A percentile compares a stretch with the other conserved stretches of the same genome.
phyloP scores from a whole-genome alignment of 768 basidiomycete species.

The Leccinum imitatum region DNA sequence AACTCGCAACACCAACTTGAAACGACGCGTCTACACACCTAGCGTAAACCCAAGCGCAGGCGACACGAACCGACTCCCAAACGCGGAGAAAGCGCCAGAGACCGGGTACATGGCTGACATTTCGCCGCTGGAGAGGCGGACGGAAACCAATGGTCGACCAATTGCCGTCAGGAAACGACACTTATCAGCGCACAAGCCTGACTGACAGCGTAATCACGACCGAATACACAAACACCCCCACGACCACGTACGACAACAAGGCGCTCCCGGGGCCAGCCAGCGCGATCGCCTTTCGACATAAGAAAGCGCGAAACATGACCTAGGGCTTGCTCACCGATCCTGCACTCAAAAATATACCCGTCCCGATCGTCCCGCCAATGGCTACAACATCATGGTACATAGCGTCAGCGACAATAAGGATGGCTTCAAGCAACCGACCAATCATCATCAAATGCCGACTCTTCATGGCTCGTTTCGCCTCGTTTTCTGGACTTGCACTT shows the following conservation, averaged over 20 bases:
- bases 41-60: slow-evolving; percentile 59
- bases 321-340: slow-evolving; percentile 42
- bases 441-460: slow-evolving; percentile 45
- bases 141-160: background rate
- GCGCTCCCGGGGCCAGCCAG: slow-evolving; percentile 61
- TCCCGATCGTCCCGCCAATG: slow-evolving; percentile 59
- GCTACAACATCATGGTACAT: slow-evolving; percentile 30
- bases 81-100: slow-evolving; percentile 58
- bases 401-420: background rate
- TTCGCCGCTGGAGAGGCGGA: slow-evolving; percentile 47
- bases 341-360: slow-evolving; percentile 60
- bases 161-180: background rate
- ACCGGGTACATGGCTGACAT: slow-evolving; percentile 67
- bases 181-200: background rate
- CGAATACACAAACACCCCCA: slow-evolving; percentile 58
- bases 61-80: slow-evolving; percentile 58
- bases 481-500: slow-evolving; percentile 14
- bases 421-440: slow-evolving; percentile 22
- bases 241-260: slow-evolving; percentile 58
- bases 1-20: background rate
- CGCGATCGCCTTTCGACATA: slow-evolving; percentile 42
- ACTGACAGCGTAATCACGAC: slow-evolving; percentile 59
- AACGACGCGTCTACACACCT: slow-evolving; percentile 31
- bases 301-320: background rate
- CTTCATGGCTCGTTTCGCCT: slow-evolving; percentile 40